These are phyloP conservation scores for Colletotrichum spinosum DNA, from an alignment of 2,329 filamentous ascomycete species.

Conservation along the genomic window DNA sequence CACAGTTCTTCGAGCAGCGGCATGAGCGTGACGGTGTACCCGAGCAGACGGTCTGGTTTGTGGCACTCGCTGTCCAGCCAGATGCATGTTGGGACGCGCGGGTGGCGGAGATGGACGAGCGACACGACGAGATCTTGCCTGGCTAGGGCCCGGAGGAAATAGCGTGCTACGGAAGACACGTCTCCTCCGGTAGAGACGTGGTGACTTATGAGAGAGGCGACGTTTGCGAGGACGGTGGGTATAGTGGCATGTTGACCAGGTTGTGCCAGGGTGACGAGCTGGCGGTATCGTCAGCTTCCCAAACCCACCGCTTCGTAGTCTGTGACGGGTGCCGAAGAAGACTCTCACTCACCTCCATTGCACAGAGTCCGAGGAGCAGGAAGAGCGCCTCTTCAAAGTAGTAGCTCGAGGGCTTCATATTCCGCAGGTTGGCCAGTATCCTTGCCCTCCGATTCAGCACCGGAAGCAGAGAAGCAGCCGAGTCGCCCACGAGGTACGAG, in stretches of 20 bases:
- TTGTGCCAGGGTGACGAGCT: conserved; percentile 36
- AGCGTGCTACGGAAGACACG: conserved; percentile 44
- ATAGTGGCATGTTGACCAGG: conserved; percentile 39
- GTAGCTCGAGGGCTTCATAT: conserved; percentile 39
- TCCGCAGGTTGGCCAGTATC: conserved; percentile 43
- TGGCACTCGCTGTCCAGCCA: conserved; percentile 43
- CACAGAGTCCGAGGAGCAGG: conserved; percentile 44
- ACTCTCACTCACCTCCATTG: conserved; percentile 45
- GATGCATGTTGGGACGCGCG: conserved; percentile 40
- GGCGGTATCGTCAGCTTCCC: conserved; percentile 21
- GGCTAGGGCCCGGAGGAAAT: conserved; percentile 46
- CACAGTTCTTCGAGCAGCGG: conserved; percentile 43
- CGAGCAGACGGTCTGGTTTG: conserved; percentile 46
- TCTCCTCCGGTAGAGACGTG: conserved; percentile 39
- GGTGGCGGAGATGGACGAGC: conserved; percentile 40
- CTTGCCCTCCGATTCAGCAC: conserved; percentile 44
- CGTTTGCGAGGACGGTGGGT: conserved; percentile 40
- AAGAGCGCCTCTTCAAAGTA: conserved; percentile 44
- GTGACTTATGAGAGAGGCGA: conserved; percentile 43
- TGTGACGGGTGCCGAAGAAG: neutral
- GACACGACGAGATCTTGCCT: conserved; percentile 47
- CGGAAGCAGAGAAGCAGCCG: conserved; percentile 35
- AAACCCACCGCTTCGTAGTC: no score
- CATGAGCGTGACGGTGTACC: conserved; percentile 45
- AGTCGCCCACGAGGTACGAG: conserved; percentile 41